phyloP scores from a whole-genome alignment of 768 basidiomycete species.

The Boletus fagicola region DNA sequence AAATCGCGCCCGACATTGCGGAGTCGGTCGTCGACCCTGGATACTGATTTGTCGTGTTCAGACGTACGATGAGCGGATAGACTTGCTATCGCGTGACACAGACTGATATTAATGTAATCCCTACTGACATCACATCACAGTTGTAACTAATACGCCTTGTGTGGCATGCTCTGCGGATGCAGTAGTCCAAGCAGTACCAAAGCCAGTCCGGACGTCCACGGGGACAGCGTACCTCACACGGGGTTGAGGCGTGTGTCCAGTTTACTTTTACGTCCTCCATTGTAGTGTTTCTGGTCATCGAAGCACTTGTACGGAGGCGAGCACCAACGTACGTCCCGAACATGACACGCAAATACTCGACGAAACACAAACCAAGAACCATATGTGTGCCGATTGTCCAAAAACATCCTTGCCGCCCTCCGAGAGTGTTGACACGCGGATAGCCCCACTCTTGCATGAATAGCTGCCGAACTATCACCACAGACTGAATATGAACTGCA shows the following conservation, averaged over 20 bases:
- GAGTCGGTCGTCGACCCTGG: constrained; percentile 15
- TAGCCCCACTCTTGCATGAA: constrained; percentile 2
- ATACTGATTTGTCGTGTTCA: constrained; percentile 9
- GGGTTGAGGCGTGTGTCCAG: constrained; percentile 9
- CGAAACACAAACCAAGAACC: constrained; percentile 19
- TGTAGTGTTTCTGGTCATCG: not conserved
- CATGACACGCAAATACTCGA: constrained; percentile 25
- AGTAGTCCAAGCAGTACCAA: constrained; percentile 24
- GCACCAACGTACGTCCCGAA: constrained; percentile 9
- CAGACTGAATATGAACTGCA: constrained; percentile 23
- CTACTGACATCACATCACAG: constrained; percentile 30
- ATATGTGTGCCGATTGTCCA: constrained; percentile 11
- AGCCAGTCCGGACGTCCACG: constrained; percentile 7
- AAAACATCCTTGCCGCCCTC: constrained; percentile 1
- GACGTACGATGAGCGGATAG: constrained; percentile 4
- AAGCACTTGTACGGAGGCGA: constrained; percentile 12
- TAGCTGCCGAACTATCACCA: constrained; percentile 16
- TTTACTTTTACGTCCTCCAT: constrained; percentile 8
- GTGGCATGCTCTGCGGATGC: constrained; percentile 18
- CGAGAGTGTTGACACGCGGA: constrained; percentile 1
- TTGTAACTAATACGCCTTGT: constrained; percentile 21
- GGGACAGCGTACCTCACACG: constrained; percentile 6
- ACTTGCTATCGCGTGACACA: constrained; percentile 7
- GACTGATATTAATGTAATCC: constrained; percentile 29
- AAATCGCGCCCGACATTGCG: constrained; percentile 20